Percentiles rank a stretch among this genome's conserved stretches.
These are phyloP conservation scores for Acacia crassicarpa DNA, from an alignment of 306 rosid species.

Conservation along the genomic window DNA sequence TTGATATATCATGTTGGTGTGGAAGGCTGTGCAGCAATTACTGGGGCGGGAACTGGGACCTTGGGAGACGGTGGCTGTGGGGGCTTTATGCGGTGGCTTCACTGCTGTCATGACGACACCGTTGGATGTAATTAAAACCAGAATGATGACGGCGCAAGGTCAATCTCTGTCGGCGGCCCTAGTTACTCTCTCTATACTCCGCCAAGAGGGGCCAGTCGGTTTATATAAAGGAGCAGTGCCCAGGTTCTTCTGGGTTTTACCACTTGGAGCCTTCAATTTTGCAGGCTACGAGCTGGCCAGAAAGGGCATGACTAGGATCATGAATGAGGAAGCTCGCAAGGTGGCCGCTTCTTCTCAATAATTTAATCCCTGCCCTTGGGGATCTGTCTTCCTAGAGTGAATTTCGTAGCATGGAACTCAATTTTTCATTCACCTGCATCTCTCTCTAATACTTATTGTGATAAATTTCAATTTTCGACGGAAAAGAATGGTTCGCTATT, in stretches of 20 bases:
- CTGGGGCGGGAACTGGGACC: conserved; percentile 81
- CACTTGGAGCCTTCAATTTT: conserved; percentile 96
- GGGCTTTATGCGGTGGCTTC: conserved; percentile 94
- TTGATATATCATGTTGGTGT: background rate
- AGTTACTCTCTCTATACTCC: conserved; percentile 68
- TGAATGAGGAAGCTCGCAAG: conserved; percentile 35
- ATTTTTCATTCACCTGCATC: background rate
- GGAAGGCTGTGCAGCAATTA: conserved; percentile 64
- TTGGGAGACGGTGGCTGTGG: conserved; percentile 90
- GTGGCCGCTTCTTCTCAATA: conserved; percentile 40
- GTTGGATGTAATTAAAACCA: conserved; percentile 91
- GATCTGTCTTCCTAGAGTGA: too few relatives aligned
- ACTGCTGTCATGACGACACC: conserved; percentile 92
- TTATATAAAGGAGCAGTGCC: conserved; percentile 96
- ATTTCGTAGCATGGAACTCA: too few relatives aligned
- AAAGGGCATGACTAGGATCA: conserved; percentile 71
- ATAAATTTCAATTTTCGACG: background rate
- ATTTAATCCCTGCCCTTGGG: background rate
- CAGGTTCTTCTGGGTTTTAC: conserved; percentile 97
- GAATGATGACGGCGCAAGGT: conserved; percentile 95
- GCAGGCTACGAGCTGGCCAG: conserved; percentile 93
- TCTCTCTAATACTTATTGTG: background rate
- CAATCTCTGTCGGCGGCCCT: conserved; percentile 66
- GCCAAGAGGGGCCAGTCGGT: conserved; percentile 86
- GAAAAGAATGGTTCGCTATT: background rate